A percentile compares a stretch with the other conserved stretches of the same genome.
These are phyloP conservation scores for Suhomyces sp. DNA, from an alignment of 805 yeast genomes.

Conservation along the genomic window DNA sequence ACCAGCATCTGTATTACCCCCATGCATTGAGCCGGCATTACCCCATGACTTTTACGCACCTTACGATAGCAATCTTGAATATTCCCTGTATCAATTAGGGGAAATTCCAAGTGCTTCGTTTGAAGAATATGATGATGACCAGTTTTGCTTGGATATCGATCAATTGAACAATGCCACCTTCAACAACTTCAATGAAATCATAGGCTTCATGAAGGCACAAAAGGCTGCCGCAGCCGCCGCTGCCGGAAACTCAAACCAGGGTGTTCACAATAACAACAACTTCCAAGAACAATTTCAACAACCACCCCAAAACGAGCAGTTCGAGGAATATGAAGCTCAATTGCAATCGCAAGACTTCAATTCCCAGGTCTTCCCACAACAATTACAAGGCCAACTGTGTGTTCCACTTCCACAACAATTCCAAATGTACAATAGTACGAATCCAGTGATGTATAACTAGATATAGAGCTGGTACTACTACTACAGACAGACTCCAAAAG, in stretches of 20 bases:
- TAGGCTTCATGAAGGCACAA: conserved; percentile 11
- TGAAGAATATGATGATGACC: conserved; percentile 42
- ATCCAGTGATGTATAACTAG: conserved; percentile 5
- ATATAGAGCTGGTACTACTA: too few relatives aligned
- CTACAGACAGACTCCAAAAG: too few relatives aligned
- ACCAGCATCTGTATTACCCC: conserved; percentile 1
- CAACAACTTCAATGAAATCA: conserved; percentile 15
- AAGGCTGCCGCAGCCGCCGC: conserved; percentile 3
- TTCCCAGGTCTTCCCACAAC: conserved; percentile 1
- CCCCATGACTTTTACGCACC: conserved; percentile 2
- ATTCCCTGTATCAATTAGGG: not conserved
- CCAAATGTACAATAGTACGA: conserved; percentile 3
- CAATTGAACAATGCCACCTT: conserved; percentile 30
- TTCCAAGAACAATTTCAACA: conserved; percentile 3
- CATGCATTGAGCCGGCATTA: too few relatives aligned
- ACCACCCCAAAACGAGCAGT: conserved; percentile 2
- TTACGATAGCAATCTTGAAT: not conserved
- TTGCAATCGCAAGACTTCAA: not conserved
- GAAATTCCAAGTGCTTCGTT: not conserved
- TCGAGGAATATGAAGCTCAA: not conserved
- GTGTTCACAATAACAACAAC: not conserved
- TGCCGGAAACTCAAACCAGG: not conserved
- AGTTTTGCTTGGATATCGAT: conserved; percentile 43
- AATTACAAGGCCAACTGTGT: conserved; percentile 4
- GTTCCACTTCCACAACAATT: conserved; percentile 4